Percentiles rank a stretch among this genome's conserved stretches.
Evolutionary conservation across 371 early-diverging fungal genomes (phyloP).

Genomic region (Mortierella polycephala): DNA sequence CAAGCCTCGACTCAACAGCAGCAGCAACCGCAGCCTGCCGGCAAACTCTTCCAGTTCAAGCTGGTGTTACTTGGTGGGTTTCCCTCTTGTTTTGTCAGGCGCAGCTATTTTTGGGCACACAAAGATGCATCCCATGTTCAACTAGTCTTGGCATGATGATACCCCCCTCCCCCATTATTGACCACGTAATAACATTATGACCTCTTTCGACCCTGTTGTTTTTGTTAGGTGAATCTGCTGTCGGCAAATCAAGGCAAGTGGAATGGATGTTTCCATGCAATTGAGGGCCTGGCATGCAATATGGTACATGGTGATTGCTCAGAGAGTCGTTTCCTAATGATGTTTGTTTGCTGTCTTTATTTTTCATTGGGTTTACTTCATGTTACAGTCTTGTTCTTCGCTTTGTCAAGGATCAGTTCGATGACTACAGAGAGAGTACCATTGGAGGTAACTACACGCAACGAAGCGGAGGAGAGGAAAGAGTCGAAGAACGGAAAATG

Average conservation of each 20-base stretch:
- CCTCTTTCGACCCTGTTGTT: not conserved
- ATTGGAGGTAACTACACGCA: conserved; percentile 85
- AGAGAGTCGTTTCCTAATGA: not conserved
- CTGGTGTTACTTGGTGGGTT: conserved; percentile 81
- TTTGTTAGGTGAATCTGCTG: conserved; percentile 84
- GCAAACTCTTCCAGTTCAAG: conserved; percentile 80
- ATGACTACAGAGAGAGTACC: conserved; percentile 98
- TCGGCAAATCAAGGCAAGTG: conserved; percentile 86
- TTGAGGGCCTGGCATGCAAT: not conserved
- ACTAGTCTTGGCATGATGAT: not conserved
- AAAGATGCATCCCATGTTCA: no score
- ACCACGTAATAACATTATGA: not conserved
- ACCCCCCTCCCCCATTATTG: not conserved
- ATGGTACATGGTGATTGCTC: not conserved
- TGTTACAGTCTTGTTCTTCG: conserved; percentile 86
- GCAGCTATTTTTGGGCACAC: not conserved
- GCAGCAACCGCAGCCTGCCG: conserved; percentile 48
- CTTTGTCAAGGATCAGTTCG: conserved; percentile 97
- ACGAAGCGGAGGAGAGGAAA: not conserved
- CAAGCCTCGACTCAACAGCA: conserved; percentile 30
- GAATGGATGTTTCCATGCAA: not conserved
- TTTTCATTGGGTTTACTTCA: not conserved
- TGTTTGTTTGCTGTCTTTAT: not conserved
- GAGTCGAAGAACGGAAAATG: conserved; percentile 19
- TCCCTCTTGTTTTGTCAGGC: not conserved